These are phyloP conservation scores for Aspergillus tamarii DNA, from an alignment of 2,329 filamentous ascomycete species.

Conservation along the genomic window DNA sequence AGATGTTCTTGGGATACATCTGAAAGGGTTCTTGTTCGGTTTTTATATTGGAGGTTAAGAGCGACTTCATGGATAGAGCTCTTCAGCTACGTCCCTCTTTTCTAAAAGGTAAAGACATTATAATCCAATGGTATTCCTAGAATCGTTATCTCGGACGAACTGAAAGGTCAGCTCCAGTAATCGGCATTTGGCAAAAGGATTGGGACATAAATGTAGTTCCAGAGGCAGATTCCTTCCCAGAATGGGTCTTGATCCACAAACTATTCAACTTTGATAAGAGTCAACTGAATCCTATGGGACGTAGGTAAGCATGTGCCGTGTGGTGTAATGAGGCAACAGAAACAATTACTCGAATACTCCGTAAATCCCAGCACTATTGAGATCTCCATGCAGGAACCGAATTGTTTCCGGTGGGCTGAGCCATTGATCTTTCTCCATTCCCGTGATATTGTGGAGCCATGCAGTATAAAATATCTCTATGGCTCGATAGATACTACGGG, in stretches of 20 bases:
- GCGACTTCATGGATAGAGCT: neutral
- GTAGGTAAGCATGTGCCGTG: neutral
- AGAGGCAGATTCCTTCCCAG: neutral
- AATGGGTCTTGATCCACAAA: constrained; percentile 1
- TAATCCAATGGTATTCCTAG: neutral
- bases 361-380: neutral
- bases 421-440: neutral
- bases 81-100: neutral
- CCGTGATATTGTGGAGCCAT: neutral
- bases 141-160: neutral
- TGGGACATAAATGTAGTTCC: neutral
- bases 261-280: constrained; percentile 2
- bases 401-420: neutral
- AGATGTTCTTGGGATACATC: neutral
- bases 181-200: neutral
- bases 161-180: neutral
- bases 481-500: neutral
- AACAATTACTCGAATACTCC: constrained; percentile 5
- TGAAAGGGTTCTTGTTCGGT: neutral
- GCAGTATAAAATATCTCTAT: neutral
- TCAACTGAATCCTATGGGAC: neutral
- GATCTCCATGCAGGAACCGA: neutral
- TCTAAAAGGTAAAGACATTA: neutral
- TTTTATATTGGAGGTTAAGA: neutral
- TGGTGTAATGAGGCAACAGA: neutral